A percentile compares a stretch with the other conserved stretches of the same genome.
Evolutionary conservation across 2,329 filamentous ascomycete species (phyloP).

Genomic region (Fusarium temperatum): DNA sequence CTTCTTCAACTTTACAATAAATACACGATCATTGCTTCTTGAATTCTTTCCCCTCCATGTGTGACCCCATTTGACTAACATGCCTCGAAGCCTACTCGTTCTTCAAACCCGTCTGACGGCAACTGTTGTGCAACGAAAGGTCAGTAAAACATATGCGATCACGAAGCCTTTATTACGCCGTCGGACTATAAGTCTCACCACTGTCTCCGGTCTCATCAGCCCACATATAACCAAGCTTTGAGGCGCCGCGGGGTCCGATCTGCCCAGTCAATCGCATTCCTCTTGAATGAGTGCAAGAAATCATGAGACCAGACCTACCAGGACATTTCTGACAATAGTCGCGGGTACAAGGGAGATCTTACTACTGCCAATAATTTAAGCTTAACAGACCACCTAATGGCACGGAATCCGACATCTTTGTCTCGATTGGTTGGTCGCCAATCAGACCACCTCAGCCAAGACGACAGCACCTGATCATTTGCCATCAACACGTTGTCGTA

Average conservation of each 20-base stretch:
- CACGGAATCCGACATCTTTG: neutral
- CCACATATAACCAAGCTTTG: rapidly evolving
- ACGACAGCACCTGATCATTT: constrained; percentile 5
- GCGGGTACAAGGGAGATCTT: rapidly evolving
- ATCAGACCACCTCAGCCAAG: neutral
- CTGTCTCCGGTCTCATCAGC: neutral
- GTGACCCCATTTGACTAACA: too few relatives aligned
- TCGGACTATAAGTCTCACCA: neutral
- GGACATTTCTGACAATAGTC: neutral
- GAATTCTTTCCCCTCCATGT: rapidly evolving
- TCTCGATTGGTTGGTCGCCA: neutral
- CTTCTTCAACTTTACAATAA: neutral
- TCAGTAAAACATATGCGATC: rapidly evolving
- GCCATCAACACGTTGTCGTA: neutral
- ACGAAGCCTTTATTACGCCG: rapidly evolving
- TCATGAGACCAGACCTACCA: neutral
- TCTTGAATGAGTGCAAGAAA: neutral
- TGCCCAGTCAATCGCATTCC: rapidly evolving
- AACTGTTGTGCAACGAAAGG: rapidly evolving
- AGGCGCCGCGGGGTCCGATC: neutral
- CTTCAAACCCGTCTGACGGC: rapidly evolving
- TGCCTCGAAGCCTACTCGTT: neutral
- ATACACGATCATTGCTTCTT: neutral
- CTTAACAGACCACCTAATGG: neutral
- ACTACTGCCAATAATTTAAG: neutral